Evolutionary conservation across 768 basidiomycete species (phyloP).

Genomic region (Xanthoconium stramineum): DNA sequence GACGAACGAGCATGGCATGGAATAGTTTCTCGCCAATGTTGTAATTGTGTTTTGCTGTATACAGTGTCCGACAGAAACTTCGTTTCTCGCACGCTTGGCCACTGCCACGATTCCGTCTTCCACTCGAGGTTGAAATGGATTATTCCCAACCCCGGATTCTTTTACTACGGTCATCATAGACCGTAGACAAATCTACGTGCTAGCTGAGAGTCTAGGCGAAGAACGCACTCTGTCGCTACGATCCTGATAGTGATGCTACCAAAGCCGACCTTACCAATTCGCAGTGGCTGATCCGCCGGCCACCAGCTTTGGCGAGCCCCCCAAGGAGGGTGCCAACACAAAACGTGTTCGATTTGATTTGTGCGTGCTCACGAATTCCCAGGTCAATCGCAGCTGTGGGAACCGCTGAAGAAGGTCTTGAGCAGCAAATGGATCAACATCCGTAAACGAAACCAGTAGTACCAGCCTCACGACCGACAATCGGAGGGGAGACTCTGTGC

Average conservation of each 20-base stretch:
- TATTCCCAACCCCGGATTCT: neutral
- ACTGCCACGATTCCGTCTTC: no score
- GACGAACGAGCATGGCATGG: neutral
- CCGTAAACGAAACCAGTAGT: no score
- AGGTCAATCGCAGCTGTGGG: no score
- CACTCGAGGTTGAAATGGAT: no score
- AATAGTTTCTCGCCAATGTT: neutral
- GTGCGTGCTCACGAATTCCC: neutral
- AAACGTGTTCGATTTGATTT: neutral
- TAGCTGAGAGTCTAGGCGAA: no score
- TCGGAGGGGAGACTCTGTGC: no score
- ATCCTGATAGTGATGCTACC: neutral
- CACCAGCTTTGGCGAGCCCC: neutral
- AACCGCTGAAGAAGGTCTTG: no score
- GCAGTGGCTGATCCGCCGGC: neutral
- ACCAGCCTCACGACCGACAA: no score
- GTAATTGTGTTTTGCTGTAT: neutral
- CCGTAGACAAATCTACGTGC: no score
- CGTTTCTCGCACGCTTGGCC: neutral
- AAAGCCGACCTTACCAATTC: neutral
- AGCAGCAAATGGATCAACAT: no score
- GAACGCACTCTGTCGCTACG: neutral
- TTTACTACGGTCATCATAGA: no score
- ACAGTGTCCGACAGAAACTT: neutral
- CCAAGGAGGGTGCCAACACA: no score